Evolutionary conservation across 208 protist species (phyloP).

Genomic region (Trypanosoma melophagium): DNA sequence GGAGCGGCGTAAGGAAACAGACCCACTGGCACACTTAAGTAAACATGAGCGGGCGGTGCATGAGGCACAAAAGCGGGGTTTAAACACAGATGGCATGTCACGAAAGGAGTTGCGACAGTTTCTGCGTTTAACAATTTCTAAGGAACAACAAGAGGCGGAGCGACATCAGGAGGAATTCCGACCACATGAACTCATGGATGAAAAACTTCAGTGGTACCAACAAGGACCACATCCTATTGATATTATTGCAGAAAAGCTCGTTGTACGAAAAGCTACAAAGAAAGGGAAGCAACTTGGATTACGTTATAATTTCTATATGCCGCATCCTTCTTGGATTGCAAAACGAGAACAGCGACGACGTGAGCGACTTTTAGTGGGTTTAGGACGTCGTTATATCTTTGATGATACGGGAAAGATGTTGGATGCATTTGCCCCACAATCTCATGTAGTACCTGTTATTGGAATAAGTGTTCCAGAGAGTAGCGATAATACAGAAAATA

Average conservation of each 20-base stretch:
- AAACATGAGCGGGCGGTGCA: slow-evolving; percentile 72
- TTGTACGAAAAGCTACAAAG: slow-evolving; percentile 78
- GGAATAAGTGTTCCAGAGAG: neutral
- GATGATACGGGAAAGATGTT: slow-evolving; percentile 47
- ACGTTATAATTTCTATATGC: slow-evolving; percentile 82
- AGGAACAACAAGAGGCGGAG: slow-evolving; percentile 53
- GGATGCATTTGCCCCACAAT: slow-evolving; percentile 49
- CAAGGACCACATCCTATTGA: slow-evolving; percentile 87
- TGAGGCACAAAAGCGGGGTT: slow-evolving; percentile 61
- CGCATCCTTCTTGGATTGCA: slow-evolving; percentile 88
- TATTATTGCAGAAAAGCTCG: slow-evolving; percentile 81
- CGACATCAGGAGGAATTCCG: slow-evolving; percentile 49
- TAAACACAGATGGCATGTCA: slow-evolving; percentile 82
- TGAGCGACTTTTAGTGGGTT: slow-evolving; percentile 61
- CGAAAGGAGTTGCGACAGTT: slow-evolving; percentile 78
- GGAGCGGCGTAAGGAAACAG: slow-evolving; percentile 10
- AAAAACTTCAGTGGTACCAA: slow-evolving; percentile 84
- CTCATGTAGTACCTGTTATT: slow-evolving; percentile 21
- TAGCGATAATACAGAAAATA: slow-evolving; percentile 24
- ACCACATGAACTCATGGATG: slow-evolving; percentile 86
- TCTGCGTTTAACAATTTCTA: slow-evolving; percentile 68
- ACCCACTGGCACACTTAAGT: slow-evolving; percentile 53
- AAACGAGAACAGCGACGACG: slow-evolving; percentile 60
- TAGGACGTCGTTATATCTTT: slow-evolving; percentile 77
- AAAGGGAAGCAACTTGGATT: slow-evolving; percentile 75